Conservation (phyloP, 108 stramenopile species). For the Fragilaria crotonensis region DNA sequence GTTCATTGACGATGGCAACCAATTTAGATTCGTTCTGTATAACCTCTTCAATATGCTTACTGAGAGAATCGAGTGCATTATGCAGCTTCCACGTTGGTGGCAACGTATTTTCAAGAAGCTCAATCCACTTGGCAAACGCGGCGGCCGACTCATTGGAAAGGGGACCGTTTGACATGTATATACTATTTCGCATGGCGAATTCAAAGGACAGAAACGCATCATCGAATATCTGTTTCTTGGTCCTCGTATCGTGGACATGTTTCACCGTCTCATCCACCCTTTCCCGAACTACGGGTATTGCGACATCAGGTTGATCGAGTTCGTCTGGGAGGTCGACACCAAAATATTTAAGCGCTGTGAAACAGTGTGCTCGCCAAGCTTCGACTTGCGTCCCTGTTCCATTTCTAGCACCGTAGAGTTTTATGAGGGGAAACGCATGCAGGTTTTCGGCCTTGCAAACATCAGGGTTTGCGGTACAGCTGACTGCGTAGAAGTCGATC, state of each 20-base stretch:
- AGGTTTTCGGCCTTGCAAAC: conserved; percentile 52
- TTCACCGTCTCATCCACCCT: background rate
- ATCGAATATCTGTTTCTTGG: conserved; percentile 49
- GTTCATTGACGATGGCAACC: conserved; percentile 20
- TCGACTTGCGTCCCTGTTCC: conserved; percentile 16
- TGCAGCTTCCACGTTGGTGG: conserved; percentile 58
- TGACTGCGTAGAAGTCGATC: conserved; percentile 67
- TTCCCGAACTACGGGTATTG: background rate
- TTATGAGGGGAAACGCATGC: conserved; percentile 38
- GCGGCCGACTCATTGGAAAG: conserved; percentile 20
- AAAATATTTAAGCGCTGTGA: conserved; percentile 18
- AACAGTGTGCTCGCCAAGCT: conserved; percentile 23
- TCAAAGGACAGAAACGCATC: conserved; percentile 68
- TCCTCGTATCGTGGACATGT: conserved; percentile 6
- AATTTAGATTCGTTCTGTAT: conserved; percentile 29
- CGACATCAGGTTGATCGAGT: background rate
- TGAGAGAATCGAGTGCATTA: conserved; percentile 25
- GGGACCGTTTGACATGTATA: conserved; percentile 46
- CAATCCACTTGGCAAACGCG: conserved; percentile 42
- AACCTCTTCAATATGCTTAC: conserved; percentile 37
- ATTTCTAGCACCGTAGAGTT: conserved; percentile 34
- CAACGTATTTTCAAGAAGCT: conserved; percentile 33
- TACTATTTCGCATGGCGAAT: conserved; percentile 54
- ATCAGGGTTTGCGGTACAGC: conserved; percentile 47
- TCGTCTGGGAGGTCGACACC: conserved; percentile 16